Percentiles rank a stretch among this genome's conserved stretches.
phyloP scores from a whole-genome alignment of 306 rosid genomes.

The Lablab purpureus region DNA sequence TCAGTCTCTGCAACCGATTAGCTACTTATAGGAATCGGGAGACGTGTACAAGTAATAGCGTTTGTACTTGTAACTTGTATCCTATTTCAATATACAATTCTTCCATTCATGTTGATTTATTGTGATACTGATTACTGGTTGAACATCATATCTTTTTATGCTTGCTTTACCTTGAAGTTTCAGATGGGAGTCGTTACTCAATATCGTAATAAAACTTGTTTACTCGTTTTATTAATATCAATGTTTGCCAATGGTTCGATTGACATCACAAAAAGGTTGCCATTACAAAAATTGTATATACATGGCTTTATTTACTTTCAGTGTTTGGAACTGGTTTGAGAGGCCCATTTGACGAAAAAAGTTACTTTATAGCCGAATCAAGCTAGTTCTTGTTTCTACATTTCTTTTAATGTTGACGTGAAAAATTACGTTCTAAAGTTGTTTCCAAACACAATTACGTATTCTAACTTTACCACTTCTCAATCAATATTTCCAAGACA shows the following conservation, averaged over 20 bases:
- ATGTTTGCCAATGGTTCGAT: not conserved
- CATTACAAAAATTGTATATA: not conserved
- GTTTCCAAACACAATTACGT: not conserved
- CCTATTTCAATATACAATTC: constrained; percentile 9
- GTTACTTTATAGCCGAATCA: too few species aligned
- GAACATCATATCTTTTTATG: constrained; percentile 9
- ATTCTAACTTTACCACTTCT: not conserved
- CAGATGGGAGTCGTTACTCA: not conserved
- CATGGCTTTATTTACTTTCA: not conserved
- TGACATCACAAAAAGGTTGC: not conserved
- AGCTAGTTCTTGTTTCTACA: not conserved
- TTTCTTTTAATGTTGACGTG: too few species aligned
- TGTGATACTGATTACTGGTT: constrained; percentile 1
- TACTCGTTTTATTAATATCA: not conserved
- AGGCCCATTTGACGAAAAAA: too few species aligned
- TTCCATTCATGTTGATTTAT: constrained; percentile 9
- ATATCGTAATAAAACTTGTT: not conserved
- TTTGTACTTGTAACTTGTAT: constrained; percentile 35
- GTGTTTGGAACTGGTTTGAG: too few species aligned
- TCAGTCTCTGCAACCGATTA: constrained; percentile 42
- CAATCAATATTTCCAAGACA: not conserved
- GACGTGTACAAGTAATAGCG: constrained; percentile 30
- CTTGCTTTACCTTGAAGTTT: not conserved
- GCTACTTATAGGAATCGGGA: constrained; percentile 36
- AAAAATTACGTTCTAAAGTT: not conserved